Percentiles rank a stretch among this genome's conserved stretches.
Evolutionary conservation across 2,329 filamentous ascomycete genomes (phyloP).

Genomic region (Akanthomyces muscarius): DNA sequence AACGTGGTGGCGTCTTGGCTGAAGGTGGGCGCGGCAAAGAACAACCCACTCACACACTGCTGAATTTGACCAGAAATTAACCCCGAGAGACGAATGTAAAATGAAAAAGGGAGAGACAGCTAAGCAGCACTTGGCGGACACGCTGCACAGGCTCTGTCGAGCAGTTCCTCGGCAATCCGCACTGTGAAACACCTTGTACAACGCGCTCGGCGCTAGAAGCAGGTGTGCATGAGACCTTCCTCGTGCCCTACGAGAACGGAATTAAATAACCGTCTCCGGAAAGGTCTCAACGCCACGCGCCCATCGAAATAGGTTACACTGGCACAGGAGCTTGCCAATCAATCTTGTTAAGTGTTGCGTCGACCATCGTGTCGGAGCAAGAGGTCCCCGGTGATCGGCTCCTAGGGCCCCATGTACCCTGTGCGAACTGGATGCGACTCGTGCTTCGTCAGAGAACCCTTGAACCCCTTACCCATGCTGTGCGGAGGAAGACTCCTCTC

Average conservation of each 20-base stretch:
- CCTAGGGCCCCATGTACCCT: background rate
- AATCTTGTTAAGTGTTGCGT: background rate
- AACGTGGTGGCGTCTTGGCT: constrained; percentile 2
- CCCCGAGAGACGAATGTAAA: background rate
- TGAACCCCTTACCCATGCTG: background rate
- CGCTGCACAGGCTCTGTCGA: background rate
- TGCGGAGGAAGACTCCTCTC: background rate
- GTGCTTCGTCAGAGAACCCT: background rate
- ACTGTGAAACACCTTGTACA: background rate
- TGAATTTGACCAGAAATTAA: no score
- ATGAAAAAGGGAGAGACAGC: background rate
- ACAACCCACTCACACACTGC: background rate
- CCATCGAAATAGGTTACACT: background rate
- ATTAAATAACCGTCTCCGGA: background rate
- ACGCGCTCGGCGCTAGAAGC: background rate
- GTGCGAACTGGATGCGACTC: background rate
- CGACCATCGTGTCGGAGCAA: background rate
- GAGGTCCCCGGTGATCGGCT: background rate
- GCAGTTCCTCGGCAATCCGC: background rate
- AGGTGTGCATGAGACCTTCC: background rate
- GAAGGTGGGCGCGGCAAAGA: background rate
- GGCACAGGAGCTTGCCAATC: background rate
- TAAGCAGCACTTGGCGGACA: background rate
- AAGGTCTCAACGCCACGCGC: background rate
- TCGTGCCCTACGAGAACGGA: background rate